A percentile compares a stretch with the other conserved stretches of the same genome.
phyloP scores from a whole-genome alignment of 2,329 filamentous ascomycete species.

The Zalaria obscura region DNA sequence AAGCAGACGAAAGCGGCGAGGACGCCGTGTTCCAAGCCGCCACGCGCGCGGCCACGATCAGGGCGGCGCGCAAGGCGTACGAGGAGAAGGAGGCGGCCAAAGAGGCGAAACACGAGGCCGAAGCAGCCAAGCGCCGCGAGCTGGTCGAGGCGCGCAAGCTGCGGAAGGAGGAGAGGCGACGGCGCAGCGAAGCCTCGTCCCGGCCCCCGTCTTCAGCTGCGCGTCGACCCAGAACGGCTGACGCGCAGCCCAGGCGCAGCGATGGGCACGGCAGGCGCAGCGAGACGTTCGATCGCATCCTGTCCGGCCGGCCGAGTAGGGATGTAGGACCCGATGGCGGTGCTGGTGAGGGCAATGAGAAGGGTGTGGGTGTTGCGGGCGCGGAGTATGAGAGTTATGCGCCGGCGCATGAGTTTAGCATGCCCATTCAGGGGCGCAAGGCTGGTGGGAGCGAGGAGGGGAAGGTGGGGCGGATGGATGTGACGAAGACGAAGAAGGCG shows the following conservation, averaged over 20 bases:
- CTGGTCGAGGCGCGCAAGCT: slow-evolving; percentile 28
- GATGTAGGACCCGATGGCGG: too few relatives aligned
- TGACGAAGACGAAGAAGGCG: slow-evolving; percentile 19
- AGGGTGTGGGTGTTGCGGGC: slow-evolving; percentile 12
- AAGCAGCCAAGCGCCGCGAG: slow-evolving; percentile 32
- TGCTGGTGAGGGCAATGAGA: too few relatives aligned
- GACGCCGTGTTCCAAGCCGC: slow-evolving; percentile 28
- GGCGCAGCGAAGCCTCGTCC: slow-evolving; percentile 22
- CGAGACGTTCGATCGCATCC: too few relatives aligned
- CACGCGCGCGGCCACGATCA: slow-evolving; percentile 40
- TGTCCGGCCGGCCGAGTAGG: too few relatives aligned
- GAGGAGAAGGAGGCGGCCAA: slow-evolving; percentile 45
- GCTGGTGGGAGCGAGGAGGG: slow-evolving; percentile 16
- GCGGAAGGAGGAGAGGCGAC: slow-evolving; percentile 26
- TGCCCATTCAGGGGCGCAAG: slow-evolving; percentile 14
- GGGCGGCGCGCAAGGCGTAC: slow-evolving; percentile 41
- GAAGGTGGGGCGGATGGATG: slow-evolving; percentile 11
- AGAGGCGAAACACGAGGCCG: slow-evolving; percentile 38
- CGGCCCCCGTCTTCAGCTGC: too few relatives aligned
- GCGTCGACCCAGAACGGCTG: too few relatives aligned
- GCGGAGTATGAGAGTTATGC: slow-evolving; percentile 23
- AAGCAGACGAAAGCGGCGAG: slow-evolving; percentile 25
- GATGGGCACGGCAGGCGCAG: too few relatives aligned
- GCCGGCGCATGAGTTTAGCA: slow-evolving; percentile 18
- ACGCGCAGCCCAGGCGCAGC: too few relatives aligned